Conservation (phyloP, 1,284 basidiomycete species). For the Puccinia triticina region DNA sequence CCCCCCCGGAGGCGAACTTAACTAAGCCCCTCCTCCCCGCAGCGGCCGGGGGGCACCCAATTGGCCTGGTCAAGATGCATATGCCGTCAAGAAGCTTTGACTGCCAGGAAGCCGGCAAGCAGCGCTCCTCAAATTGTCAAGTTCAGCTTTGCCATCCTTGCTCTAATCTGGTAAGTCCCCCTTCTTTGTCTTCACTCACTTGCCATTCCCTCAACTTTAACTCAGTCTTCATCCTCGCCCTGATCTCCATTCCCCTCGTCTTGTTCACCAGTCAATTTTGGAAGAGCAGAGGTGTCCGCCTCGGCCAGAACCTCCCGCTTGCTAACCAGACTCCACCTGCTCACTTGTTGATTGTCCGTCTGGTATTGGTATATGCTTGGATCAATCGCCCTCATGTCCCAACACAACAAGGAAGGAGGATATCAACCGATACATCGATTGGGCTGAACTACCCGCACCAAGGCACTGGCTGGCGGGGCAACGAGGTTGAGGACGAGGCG, state of each 20-base stretch:
- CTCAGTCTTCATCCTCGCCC: slow-evolving; percentile 75
- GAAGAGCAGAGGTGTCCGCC: slow-evolving; percentile 71
- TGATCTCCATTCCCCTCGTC: slow-evolving; percentile 77
- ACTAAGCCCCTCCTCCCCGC: too few species aligned
- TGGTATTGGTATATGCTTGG: slow-evolving; percentile 89
- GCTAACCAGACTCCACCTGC: slow-evolving; percentile 55
- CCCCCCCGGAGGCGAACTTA: too few species aligned
- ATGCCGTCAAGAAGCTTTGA: too few species aligned
- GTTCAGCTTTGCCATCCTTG: too few species aligned
- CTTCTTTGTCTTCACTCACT: too few species aligned
- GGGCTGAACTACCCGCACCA: slow-evolving; percentile 79
- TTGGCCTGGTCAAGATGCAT: too few species aligned
- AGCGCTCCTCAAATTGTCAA: too few species aligned
- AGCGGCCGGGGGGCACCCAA: too few species aligned
- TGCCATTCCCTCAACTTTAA: slow-evolving; percentile 98
- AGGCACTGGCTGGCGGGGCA: slow-evolving; percentile 57
- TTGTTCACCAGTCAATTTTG: slow-evolving; percentile 76
- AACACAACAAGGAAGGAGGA: slow-evolving; percentile 81
- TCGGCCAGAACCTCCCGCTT: slow-evolving; percentile 52
- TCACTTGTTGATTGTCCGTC: slow-evolving; percentile 70
- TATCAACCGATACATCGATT: slow-evolving; percentile 79
- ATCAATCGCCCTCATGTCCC: slow-evolving; percentile 72
- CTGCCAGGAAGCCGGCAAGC: too few species aligned
- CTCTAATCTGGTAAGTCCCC: too few species aligned
- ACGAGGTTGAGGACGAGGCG: neutral